Conservation (phyloP, 805 yeast genomes). For the Nakazawaea sp. region DNA sequence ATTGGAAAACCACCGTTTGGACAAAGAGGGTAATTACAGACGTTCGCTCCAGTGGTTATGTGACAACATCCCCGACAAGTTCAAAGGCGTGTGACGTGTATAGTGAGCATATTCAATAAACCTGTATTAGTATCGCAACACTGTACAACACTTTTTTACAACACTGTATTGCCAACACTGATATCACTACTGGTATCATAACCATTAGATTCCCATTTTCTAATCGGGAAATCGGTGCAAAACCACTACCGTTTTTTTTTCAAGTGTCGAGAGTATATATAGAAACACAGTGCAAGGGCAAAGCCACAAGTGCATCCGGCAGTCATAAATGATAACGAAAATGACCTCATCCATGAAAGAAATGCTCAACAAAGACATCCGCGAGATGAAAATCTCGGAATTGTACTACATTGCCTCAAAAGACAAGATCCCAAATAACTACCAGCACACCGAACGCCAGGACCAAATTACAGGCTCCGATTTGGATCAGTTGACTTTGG, state of each 20-base stretch:
- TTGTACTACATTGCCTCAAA: conserved; percentile 1
- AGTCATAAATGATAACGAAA: no score
- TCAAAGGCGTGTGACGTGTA: conserved; percentile 11
- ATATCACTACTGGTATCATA: no score
- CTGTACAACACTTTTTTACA: no score
- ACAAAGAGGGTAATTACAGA: conserved; percentile 22
- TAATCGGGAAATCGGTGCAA: no score
- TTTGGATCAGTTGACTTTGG: neutral
- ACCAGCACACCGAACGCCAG: neutral
- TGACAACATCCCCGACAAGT: conserved; percentile 23
- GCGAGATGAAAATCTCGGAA: conserved; percentile 5
- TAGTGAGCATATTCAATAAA: no score
- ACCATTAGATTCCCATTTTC: no score
- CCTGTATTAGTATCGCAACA: no score
- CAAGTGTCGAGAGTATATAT: no score
- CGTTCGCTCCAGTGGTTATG: conserved; percentile 25
- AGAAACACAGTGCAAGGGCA: no score
- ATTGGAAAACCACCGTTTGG: conserved; percentile 24
- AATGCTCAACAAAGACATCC: neutral
- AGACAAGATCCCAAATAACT: neutral
- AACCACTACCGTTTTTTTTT: no score
- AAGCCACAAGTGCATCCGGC: no score
- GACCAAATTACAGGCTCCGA: neutral
- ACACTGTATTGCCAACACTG: no score
- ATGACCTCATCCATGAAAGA: neutral